These are phyloP conservation scores for Eimeria maxima DNA, from an alignment of 169 alveolate genomes.

Conservation along the genomic window DNA sequence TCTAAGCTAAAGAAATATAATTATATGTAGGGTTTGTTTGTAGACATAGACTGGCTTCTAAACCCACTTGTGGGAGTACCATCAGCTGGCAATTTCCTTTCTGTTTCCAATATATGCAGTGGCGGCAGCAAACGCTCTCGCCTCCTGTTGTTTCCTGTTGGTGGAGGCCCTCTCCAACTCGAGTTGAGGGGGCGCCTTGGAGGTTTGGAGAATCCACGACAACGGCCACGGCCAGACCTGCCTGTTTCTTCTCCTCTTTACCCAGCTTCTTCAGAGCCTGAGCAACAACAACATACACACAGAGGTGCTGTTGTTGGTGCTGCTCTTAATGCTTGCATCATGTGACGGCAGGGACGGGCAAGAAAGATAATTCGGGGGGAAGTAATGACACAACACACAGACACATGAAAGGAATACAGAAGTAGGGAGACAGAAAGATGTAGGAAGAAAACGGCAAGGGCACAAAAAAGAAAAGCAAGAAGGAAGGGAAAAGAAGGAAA, in stretches of 20 bases:
- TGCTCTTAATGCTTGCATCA: background rate
- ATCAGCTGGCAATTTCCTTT: background rate
- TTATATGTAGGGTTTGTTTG: too few species aligned
- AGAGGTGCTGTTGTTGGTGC: background rate
- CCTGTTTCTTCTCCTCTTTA: background rate
- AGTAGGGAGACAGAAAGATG: background rate
- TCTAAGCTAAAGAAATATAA: too few species aligned
- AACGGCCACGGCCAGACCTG: background rate
- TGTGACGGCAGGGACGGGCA: background rate
- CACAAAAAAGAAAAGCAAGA: background rate
- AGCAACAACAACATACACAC: background rate
- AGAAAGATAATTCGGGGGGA: too few species aligned
- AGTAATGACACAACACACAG: background rate
- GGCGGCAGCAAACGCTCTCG: background rate
- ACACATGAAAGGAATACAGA: background rate
- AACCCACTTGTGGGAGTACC: background rate
- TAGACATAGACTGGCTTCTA: background rate
- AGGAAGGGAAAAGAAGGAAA: background rate
- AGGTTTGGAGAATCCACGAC: background rate
- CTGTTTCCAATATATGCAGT: background rate
- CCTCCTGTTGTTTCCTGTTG: background rate
- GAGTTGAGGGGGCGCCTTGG: background rate
- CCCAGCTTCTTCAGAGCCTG: slow-evolving; percentile 2
- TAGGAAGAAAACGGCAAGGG: background rate
- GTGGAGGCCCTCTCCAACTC: background rate